These are phyloP conservation scores for Lathyrus oleraceus DNA, from an alignment of 306 rosid genomes.

Conservation along the genomic window DNA sequence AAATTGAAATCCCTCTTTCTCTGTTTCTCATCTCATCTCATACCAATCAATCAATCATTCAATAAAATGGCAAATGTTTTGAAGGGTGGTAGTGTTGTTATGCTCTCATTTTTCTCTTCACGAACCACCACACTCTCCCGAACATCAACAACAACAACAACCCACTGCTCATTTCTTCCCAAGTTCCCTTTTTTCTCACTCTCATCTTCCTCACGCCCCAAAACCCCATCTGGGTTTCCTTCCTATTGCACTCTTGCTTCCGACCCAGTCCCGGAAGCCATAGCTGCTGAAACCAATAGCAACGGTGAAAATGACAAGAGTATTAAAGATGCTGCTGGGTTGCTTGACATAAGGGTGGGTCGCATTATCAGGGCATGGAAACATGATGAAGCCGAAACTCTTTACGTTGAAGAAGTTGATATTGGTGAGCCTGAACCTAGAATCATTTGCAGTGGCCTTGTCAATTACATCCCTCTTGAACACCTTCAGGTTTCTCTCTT, in stretches of 20 bases:
- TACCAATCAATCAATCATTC: too few species aligned
- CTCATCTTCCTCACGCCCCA: slow-evolving; percentile 6
- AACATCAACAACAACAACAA: background rate
- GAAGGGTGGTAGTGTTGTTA: slow-evolving; percentile 28
- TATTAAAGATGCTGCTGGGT: slow-evolving; percentile 62
- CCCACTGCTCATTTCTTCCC: slow-evolving; percentile 31
- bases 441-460: slow-evolving; percentile 90
- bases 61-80: slow-evolving; percentile 39
- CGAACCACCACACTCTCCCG: background rate
- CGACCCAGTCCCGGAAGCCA: slow-evolving; percentile 26
- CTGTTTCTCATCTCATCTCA: background rate
- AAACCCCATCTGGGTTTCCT: slow-evolving; percentile 29
- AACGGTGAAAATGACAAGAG: slow-evolving; percentile 29
- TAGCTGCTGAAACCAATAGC: background rate
- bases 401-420: slow-evolving; percentile 87
- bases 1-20: background rate
- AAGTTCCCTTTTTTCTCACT: slow-evolving; percentile 34
- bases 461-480: slow-evolving; percentile 66
- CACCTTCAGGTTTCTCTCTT: slow-evolving; percentile 54
- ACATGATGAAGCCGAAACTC: slow-evolving; percentile 90
- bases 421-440: slow-evolving; percentile 85
- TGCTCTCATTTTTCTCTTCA: slow-evolving; percentile 39
- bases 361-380: slow-evolving; percentile 71
- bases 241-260: slow-evolving; percentile 42
- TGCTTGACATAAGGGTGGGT: slow-evolving; percentile 92